Evolutionary conservation across 1,284 basidiomycete genomes (phyloP), one percentile per base, ranked within the genome.

Genomic region (Ustilago lituana): DNA sequence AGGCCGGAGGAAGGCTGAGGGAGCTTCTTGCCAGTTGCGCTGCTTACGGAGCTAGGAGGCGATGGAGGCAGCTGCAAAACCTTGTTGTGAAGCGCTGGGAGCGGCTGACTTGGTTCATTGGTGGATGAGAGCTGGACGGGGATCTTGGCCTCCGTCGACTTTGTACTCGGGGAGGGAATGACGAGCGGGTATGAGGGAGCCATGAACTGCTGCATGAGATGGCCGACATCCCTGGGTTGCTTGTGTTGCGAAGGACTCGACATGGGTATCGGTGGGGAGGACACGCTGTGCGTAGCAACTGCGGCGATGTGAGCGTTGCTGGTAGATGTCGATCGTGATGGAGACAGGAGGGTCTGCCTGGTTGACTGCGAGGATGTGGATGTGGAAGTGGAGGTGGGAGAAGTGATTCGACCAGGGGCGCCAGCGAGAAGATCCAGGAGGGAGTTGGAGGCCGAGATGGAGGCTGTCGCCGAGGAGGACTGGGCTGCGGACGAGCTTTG

Each of bases 341-440:
- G 27, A 19, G 50, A 48, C 23, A 35, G 27, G 23, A 27, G 26
- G 14, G 35, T 8, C 9, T 40, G 36, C 23, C 32, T n/a, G n/a
- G n/a, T 8, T n/a, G 35, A 17, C 29, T 15, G 15, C 1, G 51
- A 17, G n/a, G 33, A 31, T 38, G 46, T 39, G 23, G 49, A n/a
- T 12, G 56, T 31, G 9, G 65, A 36, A 12, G 27, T 29, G 27
- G 27, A 29, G 14, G 59, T 14, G 14, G 65, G 59, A 4, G 59
- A 58, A 15, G 51, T 63, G 49, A 63, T 36, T 19, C 65, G 48
- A 26, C 32, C 54, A 8, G 65, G 46, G 8, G 65, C 65, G n/a
- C 59, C 65, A 15, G 54, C 65, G n/a, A 63, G 45, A n/a, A 68
- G 59, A 36, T 68, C 65, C 19, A 68, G 45, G 6, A 68, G 50